Base-by-base conservation (phyloP, 2,329 filamentous ascomycete species). In the Clarireedia paspali region DNA sequence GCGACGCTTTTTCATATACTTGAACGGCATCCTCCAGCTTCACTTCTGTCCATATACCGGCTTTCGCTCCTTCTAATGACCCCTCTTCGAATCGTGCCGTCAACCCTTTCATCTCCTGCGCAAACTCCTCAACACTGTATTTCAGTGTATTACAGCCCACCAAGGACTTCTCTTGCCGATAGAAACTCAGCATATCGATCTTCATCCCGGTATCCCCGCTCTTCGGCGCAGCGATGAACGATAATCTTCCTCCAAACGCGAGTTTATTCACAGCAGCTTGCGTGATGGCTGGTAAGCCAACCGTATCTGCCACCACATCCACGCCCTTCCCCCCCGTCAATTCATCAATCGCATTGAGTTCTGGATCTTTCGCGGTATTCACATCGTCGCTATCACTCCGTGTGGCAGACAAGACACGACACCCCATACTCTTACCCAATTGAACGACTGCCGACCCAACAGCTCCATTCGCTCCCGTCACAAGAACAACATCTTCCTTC, bases 51-150 rank as follows among this genome's bases (percentile, higher is more conserved):
- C 63, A 67, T 9, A 57, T 54, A 6, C 58, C 59, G 7, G 56
- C 55, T 17, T 36, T 46, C 10, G 55, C 39, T 24, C 53, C 52
- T 23, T 58, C 56, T 49, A 65, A 50, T 2, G 30, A 24, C 0
- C 60, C 61, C 0, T 46, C 34, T 15, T 67, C 63, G 50, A 66
- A 66, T 24, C 53, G 46, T 7, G 48, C 15, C 1, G 50, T 57
- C 65, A 85, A 83, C 78, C 77, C 78, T 56, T 82, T 76, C 48
- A 66, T 42, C 47, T 59, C 55, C 15, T 14, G 26, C 2, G 59
- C 65, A 49, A 61, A 56, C n/a, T 63, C 63, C 42, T 59, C 57
- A 2, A 58, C 60, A 5, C 45, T 36, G 56, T 63, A 64, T 6
- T 53, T n/a, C 23, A 67, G 49, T 5, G 60, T 59, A 59, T 67